phyloP scores from a whole-genome alignment of 306 rosid genomes.

The Cucumis cinereus region DNA sequence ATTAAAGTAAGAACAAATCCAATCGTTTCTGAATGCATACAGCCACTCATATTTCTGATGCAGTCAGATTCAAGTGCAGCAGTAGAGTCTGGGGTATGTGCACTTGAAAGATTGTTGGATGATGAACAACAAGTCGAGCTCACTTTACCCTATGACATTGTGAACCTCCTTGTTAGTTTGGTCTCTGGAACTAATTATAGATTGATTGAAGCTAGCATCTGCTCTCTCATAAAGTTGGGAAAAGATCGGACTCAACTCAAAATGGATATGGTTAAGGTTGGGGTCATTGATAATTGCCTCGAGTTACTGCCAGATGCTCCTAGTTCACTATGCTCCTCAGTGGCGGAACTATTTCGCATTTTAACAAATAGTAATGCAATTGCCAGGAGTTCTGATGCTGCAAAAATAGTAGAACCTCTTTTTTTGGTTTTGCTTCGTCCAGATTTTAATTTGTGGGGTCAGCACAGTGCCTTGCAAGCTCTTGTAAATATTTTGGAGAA shows the following conservation, averaged over 20 bases:
- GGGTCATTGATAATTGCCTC: constrained; percentile 65
- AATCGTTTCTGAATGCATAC: constrained; percentile 54
- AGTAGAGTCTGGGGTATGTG: constrained; percentile 77
- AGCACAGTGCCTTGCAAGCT: constrained; percentile 96
- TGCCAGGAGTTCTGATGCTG: constrained; percentile 86
- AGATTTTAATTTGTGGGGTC: constrained; percentile 92
- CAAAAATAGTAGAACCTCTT: constrained; percentile 88
- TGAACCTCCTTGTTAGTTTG: constrained; percentile 76
- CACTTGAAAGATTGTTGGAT: constrained; percentile 82
- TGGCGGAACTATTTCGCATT: constrained; percentile 89
- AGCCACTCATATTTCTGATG: constrained; percentile 69
- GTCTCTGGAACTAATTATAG: constrained; percentile 66
- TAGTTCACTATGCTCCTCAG: constrained; percentile 81
- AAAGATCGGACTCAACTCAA: constrained; percentile 79
- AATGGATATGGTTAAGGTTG: constrained; percentile 78
- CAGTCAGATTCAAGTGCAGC: constrained; percentile 49
- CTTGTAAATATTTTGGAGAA: constrained; percentile 95
- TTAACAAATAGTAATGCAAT: constrained; percentile 78
- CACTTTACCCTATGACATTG: constrained; percentile 54
- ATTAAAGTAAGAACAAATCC: constrained; percentile 63
- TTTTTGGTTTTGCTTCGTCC: constrained; percentile 69
- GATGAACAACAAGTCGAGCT: constrained; percentile 78
- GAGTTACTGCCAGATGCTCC: constrained; percentile 64
- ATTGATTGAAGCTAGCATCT: constrained; percentile 67
- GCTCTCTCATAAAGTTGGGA: constrained; percentile 76